Evolutionary conservation across 768 basidiomycete species (phyloP), one percentile per base, ranked within the genome.

Genomic region (Trametes punicea): DNA sequence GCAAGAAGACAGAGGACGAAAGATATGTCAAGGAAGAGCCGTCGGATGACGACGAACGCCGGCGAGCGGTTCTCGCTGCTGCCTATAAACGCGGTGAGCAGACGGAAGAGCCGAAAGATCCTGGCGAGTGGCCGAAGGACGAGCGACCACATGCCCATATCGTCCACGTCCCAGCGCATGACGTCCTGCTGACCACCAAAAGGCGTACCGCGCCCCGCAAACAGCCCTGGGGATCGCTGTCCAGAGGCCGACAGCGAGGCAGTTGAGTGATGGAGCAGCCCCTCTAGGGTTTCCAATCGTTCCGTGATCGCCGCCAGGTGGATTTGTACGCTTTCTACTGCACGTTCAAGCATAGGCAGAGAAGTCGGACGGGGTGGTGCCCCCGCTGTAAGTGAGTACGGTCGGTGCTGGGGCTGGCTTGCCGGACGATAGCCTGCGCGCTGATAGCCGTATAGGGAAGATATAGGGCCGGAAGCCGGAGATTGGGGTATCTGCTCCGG

Each of bases 101-200:
- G 73, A 38, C 77, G 79, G 34, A 89, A 60, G 21, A 69, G 68
- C 10, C 75, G 74, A 13, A 84, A 56, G 20, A 80, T 76, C 27
- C 76, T 76, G n/a, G 79, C 70, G 11, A 90, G 49, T 9, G 89
- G 89, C 56, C 80, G 82, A 6, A 90, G 72, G 15, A 91, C 74
- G 41, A 86, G 63, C 6, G 90, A 81, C 91, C 91, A 93, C 75
- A 92, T 79, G 44, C 91, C 91, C 67, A 92, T 75, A 66, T 92
- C 88, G 46, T 89, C 81, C n/a, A 88, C 65, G 66, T 90, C 86
- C 85, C 86, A 89, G 13, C 53, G 42, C 11, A 55, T 31, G 20
- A 62, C 65, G 25, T 55, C 57, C 4, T 26, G 38, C 20, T 30
- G 41, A 2, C 50, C 60, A 27, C 61, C 62, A 4, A 44, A 27